These are phyloP conservation scores for Tetrahymena malaccensis DNA, from an alignment of 73 alveolate species.

Conservation along the genomic window DNA sequence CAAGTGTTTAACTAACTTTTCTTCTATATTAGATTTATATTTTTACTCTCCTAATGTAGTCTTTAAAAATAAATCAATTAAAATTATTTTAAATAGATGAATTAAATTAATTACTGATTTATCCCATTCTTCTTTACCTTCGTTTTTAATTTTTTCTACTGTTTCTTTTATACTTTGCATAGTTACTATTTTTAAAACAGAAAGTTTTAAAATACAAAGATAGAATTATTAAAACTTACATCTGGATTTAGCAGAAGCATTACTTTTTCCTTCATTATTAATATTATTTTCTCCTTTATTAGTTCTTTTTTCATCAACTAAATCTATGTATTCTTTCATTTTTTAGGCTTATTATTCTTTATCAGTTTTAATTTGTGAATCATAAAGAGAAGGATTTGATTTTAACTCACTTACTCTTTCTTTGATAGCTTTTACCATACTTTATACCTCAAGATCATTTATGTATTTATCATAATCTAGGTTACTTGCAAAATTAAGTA, in stretches of 20 bases:
- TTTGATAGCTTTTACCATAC: neutral
- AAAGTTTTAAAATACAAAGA: neutral
- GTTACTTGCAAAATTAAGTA: neutral
- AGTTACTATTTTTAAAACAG: neutral
- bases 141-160: neutral
- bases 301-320: neutral
- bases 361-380: neutral
- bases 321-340: neutral
- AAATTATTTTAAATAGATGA: neutral
- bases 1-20: neutral
- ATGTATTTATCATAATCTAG: neutral
- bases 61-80: neutral
- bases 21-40: neutral
- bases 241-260: neutral
- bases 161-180: neutral
- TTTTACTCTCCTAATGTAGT: neutral
- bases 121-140: neutral
- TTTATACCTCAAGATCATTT: neutral
- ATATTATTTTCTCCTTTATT: neutral
- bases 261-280: neutral
- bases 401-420: neutral
- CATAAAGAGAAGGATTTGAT: neutral
- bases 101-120: neutral
- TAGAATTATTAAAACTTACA: neutral
- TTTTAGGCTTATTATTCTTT: neutral